Percentiles rank a stretch among this genome's conserved stretches.
Evolutionary conservation across 345 rosid genomes (phyloP).

Genomic region (Citrus cavaleriei): DNA sequence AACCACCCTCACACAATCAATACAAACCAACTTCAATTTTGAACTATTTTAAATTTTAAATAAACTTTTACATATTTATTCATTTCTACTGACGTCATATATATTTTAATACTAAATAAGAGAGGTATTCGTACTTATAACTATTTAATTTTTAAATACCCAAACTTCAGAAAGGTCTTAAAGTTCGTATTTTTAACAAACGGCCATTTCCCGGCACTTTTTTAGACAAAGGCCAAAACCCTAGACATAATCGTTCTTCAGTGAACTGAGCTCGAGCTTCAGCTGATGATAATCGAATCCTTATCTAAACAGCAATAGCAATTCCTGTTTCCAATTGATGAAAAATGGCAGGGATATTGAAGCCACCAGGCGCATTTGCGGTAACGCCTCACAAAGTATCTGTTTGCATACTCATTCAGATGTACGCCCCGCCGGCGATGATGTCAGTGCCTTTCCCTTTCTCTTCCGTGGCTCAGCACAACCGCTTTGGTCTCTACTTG

Average conservation of each 20-base stretch:
- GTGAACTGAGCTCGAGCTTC: not conserved
- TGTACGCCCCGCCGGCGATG: constrained; percentile 73
- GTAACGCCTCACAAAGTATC: constrained; percentile 93
- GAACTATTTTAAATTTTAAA: no score
- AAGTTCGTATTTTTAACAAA: no score
- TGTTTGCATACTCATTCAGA: constrained; percentile 69
- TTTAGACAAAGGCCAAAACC: not conserved
- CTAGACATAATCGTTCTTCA: not conserved
- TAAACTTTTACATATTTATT: no score
- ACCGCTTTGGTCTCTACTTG: constrained; percentile 75
- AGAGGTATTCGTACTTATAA: no score
- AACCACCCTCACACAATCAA: no score
- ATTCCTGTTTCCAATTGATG: not conserved
- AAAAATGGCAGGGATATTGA: constrained; percentile 47
- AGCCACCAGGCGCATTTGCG: constrained; percentile 42
- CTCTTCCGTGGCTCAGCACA: constrained; percentile 85
- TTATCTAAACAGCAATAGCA: not conserved
- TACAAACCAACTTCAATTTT: no score
- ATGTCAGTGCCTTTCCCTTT: constrained; percentile 62
- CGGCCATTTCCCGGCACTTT: constrained; percentile 4
- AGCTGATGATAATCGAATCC: not conserved
- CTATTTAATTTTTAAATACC: no score
- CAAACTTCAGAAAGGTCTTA: no score
- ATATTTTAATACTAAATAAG: no score
- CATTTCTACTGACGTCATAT: no score